These are phyloP conservation scores for Aspergillus bridgeri DNA, from an alignment of 495 filamentous ascomycete species.

Conservation along the genomic window DNA sequence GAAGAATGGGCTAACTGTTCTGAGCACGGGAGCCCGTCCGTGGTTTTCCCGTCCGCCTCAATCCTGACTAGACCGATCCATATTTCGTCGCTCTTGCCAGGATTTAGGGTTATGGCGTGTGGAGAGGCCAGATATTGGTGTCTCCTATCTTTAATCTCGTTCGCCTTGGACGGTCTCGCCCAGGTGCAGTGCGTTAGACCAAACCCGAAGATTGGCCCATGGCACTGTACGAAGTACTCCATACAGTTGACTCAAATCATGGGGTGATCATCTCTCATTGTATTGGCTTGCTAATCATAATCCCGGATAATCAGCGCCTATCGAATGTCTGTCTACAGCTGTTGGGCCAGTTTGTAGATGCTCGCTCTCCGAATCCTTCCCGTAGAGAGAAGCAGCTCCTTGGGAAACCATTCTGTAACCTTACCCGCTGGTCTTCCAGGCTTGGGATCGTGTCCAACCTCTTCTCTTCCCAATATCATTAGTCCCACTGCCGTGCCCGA, in stretches of 20 bases:
- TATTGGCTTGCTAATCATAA: not conserved
- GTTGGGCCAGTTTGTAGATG: slow-evolving; percentile 7
- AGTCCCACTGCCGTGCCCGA: slow-evolving; percentile 17
- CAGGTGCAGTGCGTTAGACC: not conserved
- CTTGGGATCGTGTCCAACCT: slow-evolving; percentile 4
- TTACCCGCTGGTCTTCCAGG: slow-evolving; percentile 14
- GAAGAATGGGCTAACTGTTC: not conserved
- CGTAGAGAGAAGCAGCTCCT: slow-evolving; percentile 12
- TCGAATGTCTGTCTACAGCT: not conserved
- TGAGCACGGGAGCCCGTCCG: not conserved
- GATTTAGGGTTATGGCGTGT: not conserved
- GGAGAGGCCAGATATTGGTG: no score
- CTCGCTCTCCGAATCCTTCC: slow-evolving; percentile 3
- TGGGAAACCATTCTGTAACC: slow-evolving; percentile 15
- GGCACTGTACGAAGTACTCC: no score
- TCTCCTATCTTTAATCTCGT: no score
- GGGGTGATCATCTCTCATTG: not conserved
- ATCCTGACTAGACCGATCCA: not conserved
- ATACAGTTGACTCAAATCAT: not conserved
- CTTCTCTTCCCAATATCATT: slow-evolving; percentile 14
- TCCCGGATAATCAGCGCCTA: not conserved
- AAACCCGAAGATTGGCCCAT: not conserved
- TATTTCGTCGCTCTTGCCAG: not conserved
- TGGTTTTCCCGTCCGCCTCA: not conserved
- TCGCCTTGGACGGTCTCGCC: no score